Evolutionary conservation across 768 basidiomycete genomes (phyloP).

Genomic region (Pulveroboletus sp.): DNA sequence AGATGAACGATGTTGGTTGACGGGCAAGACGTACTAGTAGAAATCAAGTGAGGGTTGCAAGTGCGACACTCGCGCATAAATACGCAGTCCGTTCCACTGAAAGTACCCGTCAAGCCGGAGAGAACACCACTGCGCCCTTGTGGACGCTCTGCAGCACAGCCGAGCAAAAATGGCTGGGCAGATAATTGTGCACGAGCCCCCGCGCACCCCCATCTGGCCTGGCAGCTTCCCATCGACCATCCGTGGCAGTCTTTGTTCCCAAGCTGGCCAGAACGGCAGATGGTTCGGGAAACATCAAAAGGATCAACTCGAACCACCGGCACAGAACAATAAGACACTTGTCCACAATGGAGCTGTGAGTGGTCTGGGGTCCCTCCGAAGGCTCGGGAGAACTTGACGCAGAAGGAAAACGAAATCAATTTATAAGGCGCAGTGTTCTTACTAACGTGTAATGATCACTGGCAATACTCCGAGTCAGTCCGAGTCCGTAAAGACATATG

Average conservation of each 20-base stretch:
- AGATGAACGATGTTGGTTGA: too few species aligned
- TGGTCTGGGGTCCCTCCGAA: too few species aligned
- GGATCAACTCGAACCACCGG: background rate
- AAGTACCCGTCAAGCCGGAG: slow-evolving; percentile 21
- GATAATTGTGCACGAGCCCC: slow-evolving; percentile 10
- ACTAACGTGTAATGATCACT: too few species aligned
- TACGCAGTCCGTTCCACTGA: slow-evolving; percentile 5
- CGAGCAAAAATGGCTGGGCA: slow-evolving; percentile 5
- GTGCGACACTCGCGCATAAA: slow-evolving; percentile 5
- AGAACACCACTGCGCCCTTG: background rate
- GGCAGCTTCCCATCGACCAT: background rate
- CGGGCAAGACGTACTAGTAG: too few species aligned
- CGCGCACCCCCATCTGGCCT: slow-evolving; percentile 15
- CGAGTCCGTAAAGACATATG: too few species aligned
- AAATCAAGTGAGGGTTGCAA: background rate
- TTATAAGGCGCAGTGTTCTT: too few species aligned
- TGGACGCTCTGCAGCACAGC: slow-evolving; percentile 14
- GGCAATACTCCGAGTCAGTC: too few species aligned
- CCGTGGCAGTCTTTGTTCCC: background rate
- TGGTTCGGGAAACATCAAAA: background rate
- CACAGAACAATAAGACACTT: background rate
- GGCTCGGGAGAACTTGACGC: too few species aligned
- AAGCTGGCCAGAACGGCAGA: background rate
- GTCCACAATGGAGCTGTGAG: too few species aligned
- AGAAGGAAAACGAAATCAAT: too few species aligned